These are phyloP conservation scores for Penicillium mononematosum DNA, from an alignment of 495 filamentous ascomycete genomes.

Conservation along the genomic window DNA sequence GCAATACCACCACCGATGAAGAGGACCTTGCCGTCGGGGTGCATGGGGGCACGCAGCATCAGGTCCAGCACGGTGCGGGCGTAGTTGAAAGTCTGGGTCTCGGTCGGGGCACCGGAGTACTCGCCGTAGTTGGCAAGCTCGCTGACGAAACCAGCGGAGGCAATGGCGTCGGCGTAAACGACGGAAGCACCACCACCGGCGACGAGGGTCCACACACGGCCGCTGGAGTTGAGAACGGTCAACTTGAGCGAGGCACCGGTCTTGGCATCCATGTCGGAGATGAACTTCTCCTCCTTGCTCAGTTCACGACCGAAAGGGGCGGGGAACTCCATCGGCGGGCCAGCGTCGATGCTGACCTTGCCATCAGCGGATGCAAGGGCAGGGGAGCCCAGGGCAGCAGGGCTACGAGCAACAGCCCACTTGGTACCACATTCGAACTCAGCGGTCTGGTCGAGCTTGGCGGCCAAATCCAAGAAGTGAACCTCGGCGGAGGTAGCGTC, in stretches of 20 bases:
- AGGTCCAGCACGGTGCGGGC: constrained; percentile 94
- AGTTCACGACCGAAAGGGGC: constrained; percentile 98
- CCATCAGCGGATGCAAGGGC: constrained; percentile 52
- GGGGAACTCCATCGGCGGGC: constrained; percentile 97
- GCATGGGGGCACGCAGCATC: constrained; percentile 87
- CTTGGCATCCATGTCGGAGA: constrained; percentile 97
- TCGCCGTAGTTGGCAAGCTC: constrained; percentile 99
- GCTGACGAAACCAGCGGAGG: constrained; percentile 88
- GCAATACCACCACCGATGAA: constrained; percentile 99
- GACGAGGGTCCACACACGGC: constrained; percentile 96
- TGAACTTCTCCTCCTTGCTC: constrained; percentile 97
- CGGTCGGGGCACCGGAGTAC: constrained; percentile 97
- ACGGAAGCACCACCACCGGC: constrained; percentile 99
- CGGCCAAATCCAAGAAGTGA: constrained; percentile 96
- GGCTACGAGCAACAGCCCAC: constrained; percentile 92
- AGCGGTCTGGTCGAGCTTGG: constrained; percentile 98
- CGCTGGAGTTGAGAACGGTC: constrained; percentile 86
- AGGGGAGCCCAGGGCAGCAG: constrained; percentile 79
- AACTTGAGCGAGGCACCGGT: constrained; percentile 98
- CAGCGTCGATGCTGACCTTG: constrained; percentile 92
- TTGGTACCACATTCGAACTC: constrained; percentile 99
- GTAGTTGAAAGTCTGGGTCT: constrained; percentile 98
- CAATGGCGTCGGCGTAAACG: constrained; percentile 98
- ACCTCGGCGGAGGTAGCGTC: constrained; percentile 89
- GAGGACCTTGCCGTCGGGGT: constrained; percentile 91